Evolutionary conservation across 768 basidiomycete genomes (phyloP).

Genomic region (Termitomyces sp.): DNA sequence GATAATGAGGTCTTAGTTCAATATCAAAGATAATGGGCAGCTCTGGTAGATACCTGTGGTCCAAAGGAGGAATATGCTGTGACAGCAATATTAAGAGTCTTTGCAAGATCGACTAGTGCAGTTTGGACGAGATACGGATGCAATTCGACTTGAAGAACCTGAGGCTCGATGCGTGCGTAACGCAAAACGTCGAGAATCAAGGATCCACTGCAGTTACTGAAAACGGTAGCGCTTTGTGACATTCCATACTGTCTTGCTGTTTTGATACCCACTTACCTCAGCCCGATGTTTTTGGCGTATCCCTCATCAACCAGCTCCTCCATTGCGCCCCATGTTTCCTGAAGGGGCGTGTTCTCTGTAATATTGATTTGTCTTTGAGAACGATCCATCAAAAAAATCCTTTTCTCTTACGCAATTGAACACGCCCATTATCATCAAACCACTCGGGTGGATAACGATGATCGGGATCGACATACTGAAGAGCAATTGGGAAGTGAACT

Average conservation of each 20-base stretch:
- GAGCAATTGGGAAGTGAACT: slow-evolving; percentile 83
- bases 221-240: slow-evolving; percentile 1
- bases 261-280: slow-evolving; percentile 43
- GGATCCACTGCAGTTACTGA: slow-evolving; percentile 72
- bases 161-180: slow-evolving; percentile 74
- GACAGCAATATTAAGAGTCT: slow-evolving; percentile 55
- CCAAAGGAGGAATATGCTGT: slow-evolving; percentile 64
- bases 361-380: not conserved
- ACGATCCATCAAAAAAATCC: not conserved
- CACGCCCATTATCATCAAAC: slow-evolving; percentile 71
- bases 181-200: slow-evolving; percentile 74
- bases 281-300: slow-evolving; percentile 74
- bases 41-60: slow-evolving; percentile 25
- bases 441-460: slow-evolving; percentile 84
- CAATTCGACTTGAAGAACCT: slow-evolving; percentile 66
- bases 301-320: slow-evolving; percentile 75
- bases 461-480: slow-evolving; percentile 75
- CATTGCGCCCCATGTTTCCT: slow-evolving; percentile 84
- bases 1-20: not conserved
- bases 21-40: not conserved
- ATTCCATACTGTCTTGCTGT: not conserved
- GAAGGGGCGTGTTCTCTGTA: slow-evolving; percentile 66
- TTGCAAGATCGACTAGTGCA: slow-evolving; percentile 53
- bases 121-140: slow-evolving; percentile 73
- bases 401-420: slow-evolving; percentile 52